Evolutionary conservation across 2,329 filamentous ascomycete species (phyloP).

Genomic region (Hypocrella siamensis): DNA sequence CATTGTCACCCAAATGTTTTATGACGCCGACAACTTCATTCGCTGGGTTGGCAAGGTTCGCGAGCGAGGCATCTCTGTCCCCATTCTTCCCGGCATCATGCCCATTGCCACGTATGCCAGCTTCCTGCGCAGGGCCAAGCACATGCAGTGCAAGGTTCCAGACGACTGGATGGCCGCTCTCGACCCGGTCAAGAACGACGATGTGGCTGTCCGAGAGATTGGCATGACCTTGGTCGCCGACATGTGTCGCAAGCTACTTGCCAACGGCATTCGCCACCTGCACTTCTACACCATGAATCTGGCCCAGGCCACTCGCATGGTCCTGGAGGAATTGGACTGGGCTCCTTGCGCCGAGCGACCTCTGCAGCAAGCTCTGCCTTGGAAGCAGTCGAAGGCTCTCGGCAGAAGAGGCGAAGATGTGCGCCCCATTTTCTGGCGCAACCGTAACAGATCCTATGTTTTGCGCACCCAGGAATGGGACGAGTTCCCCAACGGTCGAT

Average conservation of each 20-base stretch:
- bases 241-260: conserved; percentile 76
- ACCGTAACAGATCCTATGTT: conserved; percentile 90
- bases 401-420: conserved; percentile 88
- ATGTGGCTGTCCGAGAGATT: conserved; percentile 77
- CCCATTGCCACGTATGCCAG: conserved; percentile 83
- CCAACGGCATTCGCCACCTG: conserved; percentile 69
- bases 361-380: conserved; percentile 79
- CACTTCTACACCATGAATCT: conserved; percentile 99
- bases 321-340: conserved; percentile 78
- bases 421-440: conserved; percentile 96
- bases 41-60: conserved; percentile 80
- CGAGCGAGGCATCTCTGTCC: conserved; percentile 66
- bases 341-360: conserved; percentile 64
- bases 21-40: conserved; percentile 90
- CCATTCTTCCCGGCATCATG: conserved; percentile 80
- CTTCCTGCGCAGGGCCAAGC: conserved; percentile 77
- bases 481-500: conserved; percentile 95
- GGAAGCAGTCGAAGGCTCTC: conserved; percentile 85
- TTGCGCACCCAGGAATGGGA: conserved; percentile 96
- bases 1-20: conserved; percentile 98
- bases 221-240: conserved; percentile 77
- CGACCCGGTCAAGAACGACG: conserved; percentile 93
- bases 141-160: conserved; percentile 78
- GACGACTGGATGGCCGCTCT: conserved; percentile 64
- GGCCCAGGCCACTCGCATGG: conserved; percentile 82